Conservation (phyloP, 768 basidiomycete genomes). For the Mycena polygramma region DNA sequence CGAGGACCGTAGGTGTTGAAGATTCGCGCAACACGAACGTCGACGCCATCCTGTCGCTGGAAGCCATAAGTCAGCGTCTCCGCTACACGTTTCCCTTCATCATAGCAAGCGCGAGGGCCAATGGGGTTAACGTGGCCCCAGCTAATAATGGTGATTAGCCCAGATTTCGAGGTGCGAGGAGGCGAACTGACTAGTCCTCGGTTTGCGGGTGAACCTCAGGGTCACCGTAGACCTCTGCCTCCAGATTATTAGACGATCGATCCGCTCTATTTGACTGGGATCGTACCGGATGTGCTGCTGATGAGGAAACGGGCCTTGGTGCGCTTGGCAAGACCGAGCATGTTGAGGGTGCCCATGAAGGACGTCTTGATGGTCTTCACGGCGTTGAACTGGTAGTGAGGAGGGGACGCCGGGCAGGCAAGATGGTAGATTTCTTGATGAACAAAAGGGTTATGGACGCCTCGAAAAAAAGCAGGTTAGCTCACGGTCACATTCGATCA, state of each 20-base stretch:
- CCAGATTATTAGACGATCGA: constrained; percentile 28
- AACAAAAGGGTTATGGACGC: constrained; percentile 21
- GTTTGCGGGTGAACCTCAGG: constrained; percentile 97
- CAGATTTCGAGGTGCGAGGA: constrained; percentile 2
- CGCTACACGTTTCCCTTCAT: constrained; percentile 99
- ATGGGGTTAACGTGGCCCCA: constrained; percentile 99
- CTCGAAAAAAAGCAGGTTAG: constrained; percentile 36
- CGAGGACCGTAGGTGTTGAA: constrained; percentile 97
- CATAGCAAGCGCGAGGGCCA: constrained; percentile 98
- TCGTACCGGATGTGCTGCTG: constrained; percentile 90
- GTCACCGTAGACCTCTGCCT: constrained; percentile 95
- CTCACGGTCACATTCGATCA: constrained; percentile 98
- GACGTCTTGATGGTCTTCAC: constrained; percentile 99
- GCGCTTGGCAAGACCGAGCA: constrained; percentile 98
- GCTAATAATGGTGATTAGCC: constrained; percentile 54
- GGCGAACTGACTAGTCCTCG: constrained; percentile 87
- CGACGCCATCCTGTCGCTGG: constrained; percentile 93
- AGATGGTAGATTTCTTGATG: constrained; percentile 94
- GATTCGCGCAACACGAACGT: constrained; percentile 97
- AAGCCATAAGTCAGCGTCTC: constrained; percentile 98
- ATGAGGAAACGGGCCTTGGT: constrained; percentile 98
- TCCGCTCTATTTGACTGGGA: constrained; percentile 23
- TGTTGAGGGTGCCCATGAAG: constrained; percentile 98
- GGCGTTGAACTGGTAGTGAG: constrained; percentile 97
- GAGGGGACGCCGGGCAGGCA: constrained; percentile 97